Percentiles rank a stretch among this genome's conserved stretches.
Evolutionary conservation across 1,284 basidiomycete species (phyloP).

Genomic region (Heliocybe sulcata): DNA sequence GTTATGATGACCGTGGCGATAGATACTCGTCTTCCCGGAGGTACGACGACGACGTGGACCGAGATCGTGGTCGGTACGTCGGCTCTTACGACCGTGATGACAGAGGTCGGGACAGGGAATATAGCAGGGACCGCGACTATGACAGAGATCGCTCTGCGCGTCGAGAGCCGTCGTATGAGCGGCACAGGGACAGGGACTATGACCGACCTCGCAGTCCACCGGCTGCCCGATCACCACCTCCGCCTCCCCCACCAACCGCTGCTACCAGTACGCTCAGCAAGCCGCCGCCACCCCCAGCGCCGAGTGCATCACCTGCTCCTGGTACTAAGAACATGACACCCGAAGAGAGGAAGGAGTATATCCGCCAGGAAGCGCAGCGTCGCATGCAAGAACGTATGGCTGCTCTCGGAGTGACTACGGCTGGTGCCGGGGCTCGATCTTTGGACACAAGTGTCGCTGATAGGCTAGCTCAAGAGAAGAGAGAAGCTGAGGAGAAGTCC

Average conservation of each 20-base stretch:
- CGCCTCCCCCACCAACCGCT: conserved; percentile 39
- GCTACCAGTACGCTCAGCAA: conserved; percentile 28
- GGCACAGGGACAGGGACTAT: conserved; percentile 28
- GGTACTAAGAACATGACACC: conserved; percentile 73
- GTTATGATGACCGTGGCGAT: conserved; percentile 49
- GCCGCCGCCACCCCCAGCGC: conserved; percentile 41
- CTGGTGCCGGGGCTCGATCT: conserved; percentile 37
- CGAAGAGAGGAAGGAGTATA: conserved; percentile 78
- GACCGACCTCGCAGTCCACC: conserved; percentile 45
- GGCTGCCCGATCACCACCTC: conserved; percentile 37
- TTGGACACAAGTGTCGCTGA: conserved; percentile 79
- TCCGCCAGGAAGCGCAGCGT: conserved; percentile 78
- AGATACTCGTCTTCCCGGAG: conserved; percentile 17
- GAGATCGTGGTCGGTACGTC: conserved; percentile 22
- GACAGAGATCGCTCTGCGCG: conserved; percentile 20
- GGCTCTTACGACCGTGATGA: conserved; percentile 9
- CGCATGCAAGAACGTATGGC: conserved; percentile 85
- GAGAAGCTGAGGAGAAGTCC: conserved; percentile 80
- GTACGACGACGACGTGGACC: conserved; percentile 16
- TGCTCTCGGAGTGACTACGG: conserved; percentile 70
- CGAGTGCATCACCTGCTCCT: conserved; percentile 43
- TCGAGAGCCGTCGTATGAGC: conserved; percentile 20
- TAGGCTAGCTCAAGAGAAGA: conserved; percentile 75
- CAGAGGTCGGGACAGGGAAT: conserved; percentile 8
- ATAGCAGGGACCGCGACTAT: conserved; percentile 23